These are phyloP conservation scores for Prototheca wickerhamii DNA, from an alignment of 163 green algal species.

Conservation along the genomic window DNA sequence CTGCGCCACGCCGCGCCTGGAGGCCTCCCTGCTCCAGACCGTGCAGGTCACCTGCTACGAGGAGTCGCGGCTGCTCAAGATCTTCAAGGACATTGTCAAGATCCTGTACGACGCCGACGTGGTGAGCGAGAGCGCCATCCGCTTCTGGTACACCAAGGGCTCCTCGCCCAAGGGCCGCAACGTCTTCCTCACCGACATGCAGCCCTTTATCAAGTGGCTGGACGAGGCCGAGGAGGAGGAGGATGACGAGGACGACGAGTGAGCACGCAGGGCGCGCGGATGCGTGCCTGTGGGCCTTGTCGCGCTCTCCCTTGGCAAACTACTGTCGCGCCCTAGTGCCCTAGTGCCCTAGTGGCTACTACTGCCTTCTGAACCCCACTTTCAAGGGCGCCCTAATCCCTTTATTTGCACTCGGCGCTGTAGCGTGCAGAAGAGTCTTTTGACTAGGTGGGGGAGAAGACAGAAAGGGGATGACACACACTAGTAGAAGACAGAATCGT, in stretches of 20 bases:
- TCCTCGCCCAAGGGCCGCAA: conserved; percentile 82
- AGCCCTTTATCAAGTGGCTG: conserved; percentile 98
- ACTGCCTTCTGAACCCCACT: no score
- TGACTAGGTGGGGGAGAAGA: background rate
- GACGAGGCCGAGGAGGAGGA: conserved; percentile 96
- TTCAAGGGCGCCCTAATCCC: no score
- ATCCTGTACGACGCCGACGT: conserved; percentile 92
- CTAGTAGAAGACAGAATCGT: no score
- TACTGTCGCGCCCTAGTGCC: no score
- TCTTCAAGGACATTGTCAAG: conserved; percentile 87
- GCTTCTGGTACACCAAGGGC: conserved; percentile 84
- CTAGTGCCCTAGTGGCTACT: no score
- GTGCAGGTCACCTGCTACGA: conserved; percentile 93
- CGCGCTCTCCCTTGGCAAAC: no score
- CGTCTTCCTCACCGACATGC: conserved; percentile 91
- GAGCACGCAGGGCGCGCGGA: no score
- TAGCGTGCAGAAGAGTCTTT: background rate
- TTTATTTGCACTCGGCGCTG: no score
- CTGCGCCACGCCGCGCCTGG: conserved; percentile 61
- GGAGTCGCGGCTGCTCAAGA: conserved; percentile 87
- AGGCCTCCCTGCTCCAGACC: conserved; percentile 70
- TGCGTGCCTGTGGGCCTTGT: no score
- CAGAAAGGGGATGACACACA: no score
- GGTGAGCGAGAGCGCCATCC: conserved; percentile 74
- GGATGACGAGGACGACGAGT: conserved; percentile 52